Evolutionary conservation across 2,329 filamentous ascomycete genomes (phyloP).

Genomic region (Cordyceps cicadae): DNA sequence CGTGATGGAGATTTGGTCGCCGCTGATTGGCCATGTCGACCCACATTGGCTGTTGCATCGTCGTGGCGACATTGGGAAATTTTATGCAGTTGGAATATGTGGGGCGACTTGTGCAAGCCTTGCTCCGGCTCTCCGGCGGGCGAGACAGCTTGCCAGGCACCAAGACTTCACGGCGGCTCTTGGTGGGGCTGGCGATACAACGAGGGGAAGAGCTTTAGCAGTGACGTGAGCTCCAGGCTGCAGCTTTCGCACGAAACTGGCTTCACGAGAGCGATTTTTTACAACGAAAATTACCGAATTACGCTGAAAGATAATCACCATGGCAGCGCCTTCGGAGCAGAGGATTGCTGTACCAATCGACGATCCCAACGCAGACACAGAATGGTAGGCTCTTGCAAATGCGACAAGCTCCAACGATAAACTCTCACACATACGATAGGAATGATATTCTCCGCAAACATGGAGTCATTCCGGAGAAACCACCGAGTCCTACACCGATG

Average conservation of each 20-base stretch:
- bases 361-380: constrained; percentile 92
- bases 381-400: constrained; percentile 59
- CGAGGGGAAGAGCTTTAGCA: constrained; percentile 2
- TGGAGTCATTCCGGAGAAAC: constrained; percentile 95
- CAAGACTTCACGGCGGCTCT: neutral
- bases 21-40: constrained; percentile 15
- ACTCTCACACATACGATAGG: constrained; percentile 41
- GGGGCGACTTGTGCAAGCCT: constrained; percentile 12
- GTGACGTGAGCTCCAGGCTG: constrained; percentile 10
- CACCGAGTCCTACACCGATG: constrained; percentile 86
- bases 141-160: neutral
- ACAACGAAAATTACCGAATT: neutral
- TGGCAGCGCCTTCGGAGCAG: constrained; percentile 56
- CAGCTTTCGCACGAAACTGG: neutral
- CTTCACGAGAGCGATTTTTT: neutral
- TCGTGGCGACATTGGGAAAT: constrained; percentile 12
- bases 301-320: constrained; percentile 21
- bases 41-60: constrained; percentile 6
- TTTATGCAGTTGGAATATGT: constrained; percentile 8
- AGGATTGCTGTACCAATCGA: constrained; percentile 76
- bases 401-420: neutral
- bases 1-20: constrained; percentile 22
- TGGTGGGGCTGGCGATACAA: constrained; percentile 2
- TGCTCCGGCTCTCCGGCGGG: too few relatives aligned
- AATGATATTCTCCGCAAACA: constrained; percentile 98